A percentile compares a stretch with the other conserved stretches of the same genome.
Conservation (phyloP, 345 rosid species). For the Heritiera littoralis region DNA sequence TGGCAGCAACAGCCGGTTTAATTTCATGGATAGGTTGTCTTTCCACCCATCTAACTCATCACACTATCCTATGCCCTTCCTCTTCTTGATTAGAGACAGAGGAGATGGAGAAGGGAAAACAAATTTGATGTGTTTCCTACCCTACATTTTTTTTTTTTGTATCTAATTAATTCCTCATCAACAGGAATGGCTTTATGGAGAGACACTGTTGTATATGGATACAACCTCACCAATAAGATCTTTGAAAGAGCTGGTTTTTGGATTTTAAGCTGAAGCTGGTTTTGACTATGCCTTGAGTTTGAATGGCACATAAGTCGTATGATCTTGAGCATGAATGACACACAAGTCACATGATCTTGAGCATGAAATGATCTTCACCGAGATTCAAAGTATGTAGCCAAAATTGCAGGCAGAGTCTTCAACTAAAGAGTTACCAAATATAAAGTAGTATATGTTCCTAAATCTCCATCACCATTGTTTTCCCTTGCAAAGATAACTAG, state of each 20-base stretch:
- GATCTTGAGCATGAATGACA: neutral
- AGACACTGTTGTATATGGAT: constrained; percentile 62
- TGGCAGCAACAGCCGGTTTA: constrained; percentile 68
- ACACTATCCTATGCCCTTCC: neutral
- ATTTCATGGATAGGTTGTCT: constrained; percentile 73
- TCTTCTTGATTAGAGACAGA: neutral
- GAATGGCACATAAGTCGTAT: neutral
- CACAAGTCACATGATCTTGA: no score
- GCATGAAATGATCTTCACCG: neutral
- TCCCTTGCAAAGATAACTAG: neutral
- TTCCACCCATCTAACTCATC: neutral
- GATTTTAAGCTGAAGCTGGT: constrained; percentile 36
- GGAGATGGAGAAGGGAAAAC: neutral
- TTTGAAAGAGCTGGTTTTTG: constrained; percentile 61
- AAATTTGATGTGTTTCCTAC: constrained; percentile 1
- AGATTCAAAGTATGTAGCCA: neutral
- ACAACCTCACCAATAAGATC: constrained; percentile 65
- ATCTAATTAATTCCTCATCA: neutral
- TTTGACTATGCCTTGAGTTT: constrained; percentile 7
- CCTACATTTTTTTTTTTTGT: neutral
- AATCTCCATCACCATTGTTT: neutral
- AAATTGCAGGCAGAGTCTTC: neutral
- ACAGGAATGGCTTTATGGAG: constrained; percentile 78
- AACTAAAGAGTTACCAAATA: neutral
- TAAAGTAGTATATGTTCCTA: neutral